These are phyloP conservation scores for Litsea cubeba DNA, from an alignment of 164 flowering plant species.

Conservation along the genomic window DNA sequence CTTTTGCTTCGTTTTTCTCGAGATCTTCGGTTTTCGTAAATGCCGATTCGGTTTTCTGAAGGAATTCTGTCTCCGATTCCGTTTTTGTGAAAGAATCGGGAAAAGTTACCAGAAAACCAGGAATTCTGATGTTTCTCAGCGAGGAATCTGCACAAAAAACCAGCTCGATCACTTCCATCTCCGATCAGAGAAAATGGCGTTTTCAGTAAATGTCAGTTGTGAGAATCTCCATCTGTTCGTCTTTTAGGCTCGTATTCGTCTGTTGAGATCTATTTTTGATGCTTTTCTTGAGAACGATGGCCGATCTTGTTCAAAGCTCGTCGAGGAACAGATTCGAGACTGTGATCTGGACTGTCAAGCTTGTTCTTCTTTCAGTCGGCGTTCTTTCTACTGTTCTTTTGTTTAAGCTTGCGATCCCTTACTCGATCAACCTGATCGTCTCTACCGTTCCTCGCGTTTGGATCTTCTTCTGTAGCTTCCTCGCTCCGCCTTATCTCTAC, in stretches of 20 bases:
- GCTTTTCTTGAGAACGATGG: conserved; percentile 11
- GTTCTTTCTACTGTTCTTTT: conserved; percentile 17
- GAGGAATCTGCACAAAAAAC: neutral
- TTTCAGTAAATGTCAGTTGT: too few species aligned
- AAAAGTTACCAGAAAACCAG: neutral
- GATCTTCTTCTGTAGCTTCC: conserved; percentile 38
- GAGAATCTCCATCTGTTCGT: neutral
- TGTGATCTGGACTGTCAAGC: conserved; percentile 20
- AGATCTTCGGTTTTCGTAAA: too few species aligned
- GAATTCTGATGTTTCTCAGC: neutral
- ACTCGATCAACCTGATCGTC: conserved; percentile 15
- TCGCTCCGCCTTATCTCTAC: conserved; percentile 65
- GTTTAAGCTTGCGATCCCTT: conserved; percentile 22
- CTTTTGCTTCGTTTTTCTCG: too few species aligned
- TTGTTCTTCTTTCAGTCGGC: conserved; percentile 18
- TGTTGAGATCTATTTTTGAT: neutral
- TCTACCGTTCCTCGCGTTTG: conserved; percentile 35
- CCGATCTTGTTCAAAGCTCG: neutral
- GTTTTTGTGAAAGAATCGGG: too few species aligned
- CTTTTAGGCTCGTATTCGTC: too few species aligned
- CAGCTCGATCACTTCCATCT: too few species aligned
- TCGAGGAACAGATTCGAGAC: conserved; percentile 15
- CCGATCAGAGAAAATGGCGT: neutral
- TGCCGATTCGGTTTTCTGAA: too few species aligned
- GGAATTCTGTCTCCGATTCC: too few species aligned